Evolutionary conservation across 225 moss, liverwort and hornwort species (phyloP).

Genomic region (Antitrichia curtipendula): DNA sequence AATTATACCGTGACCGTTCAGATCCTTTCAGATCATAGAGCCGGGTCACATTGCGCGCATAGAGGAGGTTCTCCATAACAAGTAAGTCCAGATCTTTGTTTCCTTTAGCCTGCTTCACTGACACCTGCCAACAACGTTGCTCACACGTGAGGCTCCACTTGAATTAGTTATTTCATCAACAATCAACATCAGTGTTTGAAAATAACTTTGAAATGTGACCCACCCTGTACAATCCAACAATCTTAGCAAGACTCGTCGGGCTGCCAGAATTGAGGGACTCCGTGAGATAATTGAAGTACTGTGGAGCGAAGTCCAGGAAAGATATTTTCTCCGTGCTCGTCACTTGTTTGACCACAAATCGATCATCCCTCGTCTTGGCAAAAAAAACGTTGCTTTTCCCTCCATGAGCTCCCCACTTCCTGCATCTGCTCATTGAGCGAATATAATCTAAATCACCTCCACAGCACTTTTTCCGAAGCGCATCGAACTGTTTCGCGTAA

Average conservation of each 20-base stretch:
- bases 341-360: constrained; percentile 95
- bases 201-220: not conserved
- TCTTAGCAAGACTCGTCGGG: constrained; percentile 89
- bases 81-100: constrained; percentile 76
- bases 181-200: not conserved
- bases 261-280: constrained; percentile 73
- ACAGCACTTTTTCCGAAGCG: constrained; percentile 74
- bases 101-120: constrained; percentile 68
- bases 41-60: constrained; percentile 57
- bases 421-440: constrained; percentile 83
- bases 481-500: constrained; percentile 82
- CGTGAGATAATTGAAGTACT: constrained; percentile 79
- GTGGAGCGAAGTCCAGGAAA: constrained; percentile 82
- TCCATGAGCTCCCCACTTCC: constrained; percentile 94
- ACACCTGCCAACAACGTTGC: constrained; percentile 6
- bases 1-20: constrained; percentile 73
- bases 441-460: constrained; percentile 69
- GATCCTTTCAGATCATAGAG: constrained; percentile 95
- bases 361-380: constrained; percentile 90
- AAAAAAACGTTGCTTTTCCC: constrained; percentile 98
- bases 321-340: constrained; percentile 79
- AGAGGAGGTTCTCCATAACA: constrained; percentile 95
- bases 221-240: constrained; percentile 89
- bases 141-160: not conserved
- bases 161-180: not conserved